Conservation (phyloP, 345 rosid genomes). For the Ceriops decandra region DNA sequence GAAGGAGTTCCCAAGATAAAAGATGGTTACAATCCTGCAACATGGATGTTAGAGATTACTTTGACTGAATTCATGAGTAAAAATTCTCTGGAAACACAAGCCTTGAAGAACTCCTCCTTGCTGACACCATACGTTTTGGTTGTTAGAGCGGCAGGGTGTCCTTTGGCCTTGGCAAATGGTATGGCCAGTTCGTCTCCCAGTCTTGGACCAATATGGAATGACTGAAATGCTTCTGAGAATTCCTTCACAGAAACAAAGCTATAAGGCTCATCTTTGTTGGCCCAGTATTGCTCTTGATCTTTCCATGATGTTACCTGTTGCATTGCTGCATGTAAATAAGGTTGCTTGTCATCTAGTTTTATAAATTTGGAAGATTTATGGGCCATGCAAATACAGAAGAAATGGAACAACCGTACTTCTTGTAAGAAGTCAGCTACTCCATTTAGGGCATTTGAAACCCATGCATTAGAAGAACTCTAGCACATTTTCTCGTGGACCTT, state of each 20-base stretch:
- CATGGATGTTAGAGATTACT: slow-evolving; percentile 76
- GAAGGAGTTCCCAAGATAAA: slow-evolving; percentile 50
- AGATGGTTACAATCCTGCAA: slow-evolving; percentile 71
- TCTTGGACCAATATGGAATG: slow-evolving; percentile 55
- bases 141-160: slow-evolving; percentile 78
- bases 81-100: no score
- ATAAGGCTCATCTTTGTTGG: slow-evolving; percentile 48
- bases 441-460: slow-evolving; percentile 76
- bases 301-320: slow-evolving; percentile 56
- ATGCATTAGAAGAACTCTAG: slow-evolving; percentile 58
- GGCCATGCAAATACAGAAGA: no score
- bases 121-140: slow-evolving; percentile 61
- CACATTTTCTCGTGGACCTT: slow-evolving; percentile 64
- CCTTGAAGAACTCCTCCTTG: no score
- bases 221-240: slow-evolving; percentile 54
- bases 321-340: slow-evolving; percentile 8
- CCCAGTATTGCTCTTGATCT: slow-evolving; percentile 89
- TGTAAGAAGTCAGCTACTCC: slow-evolving; percentile 84
- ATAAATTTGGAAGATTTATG: no score
- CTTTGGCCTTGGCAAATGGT: slow-evolving; percentile 67
- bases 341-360: not conserved
- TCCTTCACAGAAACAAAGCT: slow-evolving; percentile 31
- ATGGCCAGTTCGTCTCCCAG: slow-evolving; percentile 59
- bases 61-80: slow-evolving; percentile 31
- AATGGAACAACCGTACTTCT: slow-evolving; percentile 40